phyloP scores from a whole-genome alignment of 148 eudicot genomes.

The Diospyros lotus region DNA sequence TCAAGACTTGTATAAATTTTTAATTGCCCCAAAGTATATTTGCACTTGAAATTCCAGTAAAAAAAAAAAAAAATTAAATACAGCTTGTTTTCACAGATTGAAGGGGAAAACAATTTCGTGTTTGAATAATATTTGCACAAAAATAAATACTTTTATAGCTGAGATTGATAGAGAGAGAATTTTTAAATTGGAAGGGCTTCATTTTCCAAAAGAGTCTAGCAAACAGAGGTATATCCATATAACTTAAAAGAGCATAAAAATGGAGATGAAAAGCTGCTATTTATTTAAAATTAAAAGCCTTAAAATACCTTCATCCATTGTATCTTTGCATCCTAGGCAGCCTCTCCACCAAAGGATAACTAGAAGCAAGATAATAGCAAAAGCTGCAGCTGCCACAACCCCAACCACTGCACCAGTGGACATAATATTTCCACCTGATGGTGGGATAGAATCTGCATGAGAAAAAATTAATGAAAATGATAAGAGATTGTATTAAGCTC shows the following conservation, averaged over 20 bases:
- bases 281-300: background rate
- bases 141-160: background rate
- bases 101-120: background rate
- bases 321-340: slow-evolving; percentile 9
- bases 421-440: background rate
- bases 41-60: background rate
- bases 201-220: background rate
- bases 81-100: background rate
- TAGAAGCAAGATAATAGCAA: slow-evolving; percentile 17
- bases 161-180: background rate
- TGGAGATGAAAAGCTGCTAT: background rate
- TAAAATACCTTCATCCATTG: slow-evolving; percentile 18
- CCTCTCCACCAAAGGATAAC: slow-evolving; percentile 28
- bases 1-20: background rate
- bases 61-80: background rate
- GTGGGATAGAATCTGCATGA: background rate
- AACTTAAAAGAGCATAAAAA: background rate
- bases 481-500: too few species aligned
- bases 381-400: slow-evolving; percentile 21
- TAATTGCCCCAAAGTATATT: background rate
- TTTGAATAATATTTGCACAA: background rate
- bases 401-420: slow-evolving; percentile 22
- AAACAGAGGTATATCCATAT: background rate
- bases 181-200: background rate
- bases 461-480: background rate